Base-by-base conservation (phyloP, 2,329 filamentous ascomycete species). In the Trichoderma atrobrunneum region DNA sequence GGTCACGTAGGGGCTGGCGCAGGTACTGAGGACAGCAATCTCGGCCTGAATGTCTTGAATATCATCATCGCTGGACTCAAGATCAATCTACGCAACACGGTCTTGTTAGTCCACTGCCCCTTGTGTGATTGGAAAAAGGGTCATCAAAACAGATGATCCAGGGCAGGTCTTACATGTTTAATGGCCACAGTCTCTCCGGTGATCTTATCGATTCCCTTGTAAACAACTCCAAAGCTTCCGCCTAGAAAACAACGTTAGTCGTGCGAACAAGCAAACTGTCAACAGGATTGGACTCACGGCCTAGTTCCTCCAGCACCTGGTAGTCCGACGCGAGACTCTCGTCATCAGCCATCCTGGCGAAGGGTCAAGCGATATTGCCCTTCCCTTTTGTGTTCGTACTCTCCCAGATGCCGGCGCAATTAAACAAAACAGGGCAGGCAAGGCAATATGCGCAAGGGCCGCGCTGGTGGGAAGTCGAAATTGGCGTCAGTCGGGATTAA, bases 31-130 rank as follows among this genome's bases (percentile, higher is more conserved):
- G 39, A 99, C 92, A 3, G 94, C 92, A 76, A 99, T 98, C 81
- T 99, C 96, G 79, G 97, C 94, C 78, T 99, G 95, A 72, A 99
- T 98, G 80, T 99, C 96, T 81, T 95, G 92, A 73, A 99, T 97
- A 80, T 99, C 96, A 84, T 99, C 96, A 82, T 97, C 95, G 85
- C 94, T 98, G 72, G 95, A 97, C 84, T 99, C 96, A 79, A 99
- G 93, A 82, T 99, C 96, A 81, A 99, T 98, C 94, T 98, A 72
- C 24, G 73, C n/a, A 39, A 8, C 24, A 64, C 32, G 24, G n/a
- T 26, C 10, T 57, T 51, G 43, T 26, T 34, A 71, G 59, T 30
- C 10, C 5, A 39, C 30, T 7, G 30, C 32, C 30, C 28, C 26
- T 28, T 32, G 39, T 64, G 3, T 21, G 21, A 21, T 6, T 18